Evolutionary conservation across 495 filamentous ascomycete genomes (phyloP).

Genomic region (Tuber borchii): DNA sequence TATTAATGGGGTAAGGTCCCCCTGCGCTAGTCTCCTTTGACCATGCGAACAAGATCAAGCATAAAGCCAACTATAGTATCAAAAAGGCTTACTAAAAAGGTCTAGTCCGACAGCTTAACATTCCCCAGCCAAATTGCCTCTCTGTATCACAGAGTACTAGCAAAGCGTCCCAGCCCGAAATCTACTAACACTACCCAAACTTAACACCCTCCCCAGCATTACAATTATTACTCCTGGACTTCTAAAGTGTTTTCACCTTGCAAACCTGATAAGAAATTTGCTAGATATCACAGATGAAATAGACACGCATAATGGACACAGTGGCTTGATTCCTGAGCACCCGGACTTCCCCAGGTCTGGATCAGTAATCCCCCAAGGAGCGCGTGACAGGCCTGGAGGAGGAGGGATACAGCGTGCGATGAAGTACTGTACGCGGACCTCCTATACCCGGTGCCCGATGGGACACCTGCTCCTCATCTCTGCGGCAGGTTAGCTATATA

Average conservation of each 20-base stretch:
- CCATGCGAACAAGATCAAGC: too few species aligned
- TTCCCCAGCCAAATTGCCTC: background rate
- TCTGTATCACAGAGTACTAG: background rate
- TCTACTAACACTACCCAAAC: background rate
- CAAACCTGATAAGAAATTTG: background rate
- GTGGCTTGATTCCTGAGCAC: background rate
- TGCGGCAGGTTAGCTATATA: background rate
- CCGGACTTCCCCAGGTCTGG: background rate
- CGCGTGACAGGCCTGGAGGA: background rate
- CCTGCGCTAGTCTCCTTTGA: too few species aligned
- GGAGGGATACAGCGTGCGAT: background rate
- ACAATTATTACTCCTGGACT: background rate
- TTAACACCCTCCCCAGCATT: background rate
- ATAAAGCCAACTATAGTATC: too few species aligned
- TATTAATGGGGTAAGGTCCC: too few species aligned
- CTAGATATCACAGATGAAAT: background rate
- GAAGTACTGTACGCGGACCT: too few species aligned
- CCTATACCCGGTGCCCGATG: background rate
- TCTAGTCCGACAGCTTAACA: background rate
- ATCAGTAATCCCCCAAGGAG: background rate
- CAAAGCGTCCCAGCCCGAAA: background rate
- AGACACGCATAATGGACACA: background rate
- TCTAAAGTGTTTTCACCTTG: background rate
- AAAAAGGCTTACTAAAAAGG: too few species aligned
- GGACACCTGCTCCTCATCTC: background rate